These are phyloP conservation scores for Amaranthus hypochondriacus DNA, from an alignment of 148 eudicot species.

Conservation along the genomic window DNA sequence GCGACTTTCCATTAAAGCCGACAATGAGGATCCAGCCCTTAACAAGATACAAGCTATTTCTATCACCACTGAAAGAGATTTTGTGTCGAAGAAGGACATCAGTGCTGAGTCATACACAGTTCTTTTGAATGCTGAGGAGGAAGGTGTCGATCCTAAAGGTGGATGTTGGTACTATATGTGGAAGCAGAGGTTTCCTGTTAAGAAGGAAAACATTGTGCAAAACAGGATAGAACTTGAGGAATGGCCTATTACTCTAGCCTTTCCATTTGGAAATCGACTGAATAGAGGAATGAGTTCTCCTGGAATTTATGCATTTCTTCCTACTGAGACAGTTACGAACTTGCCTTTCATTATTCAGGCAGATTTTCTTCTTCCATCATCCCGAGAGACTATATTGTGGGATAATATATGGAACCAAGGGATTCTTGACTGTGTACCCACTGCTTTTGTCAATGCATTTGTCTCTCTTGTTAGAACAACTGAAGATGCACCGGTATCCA, in stretches of 20 bases:
- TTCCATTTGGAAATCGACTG: slow-evolving; percentile 60
- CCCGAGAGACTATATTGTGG: slow-evolving; percentile 60
- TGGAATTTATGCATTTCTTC: slow-evolving; percentile 65
- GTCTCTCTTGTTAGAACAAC: slow-evolving; percentile 35
- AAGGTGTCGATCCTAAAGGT: slow-evolving; percentile 16
- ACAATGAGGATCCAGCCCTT: slow-evolving; percentile 32
- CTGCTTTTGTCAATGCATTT: slow-evolving; percentile 52
- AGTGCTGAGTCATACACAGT: slow-evolving; percentile 57
- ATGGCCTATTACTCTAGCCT: slow-evolving; percentile 62
- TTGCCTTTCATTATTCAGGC: slow-evolving; percentile 70
- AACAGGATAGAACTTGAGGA: slow-evolving; percentile 57
- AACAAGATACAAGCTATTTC: slow-evolving; percentile 49
- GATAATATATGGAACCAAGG: slow-evolving; percentile 67
- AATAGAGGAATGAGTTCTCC: slow-evolving; percentile 42
- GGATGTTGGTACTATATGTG: slow-evolving; percentile 69
- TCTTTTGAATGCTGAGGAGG: slow-evolving; percentile 44
- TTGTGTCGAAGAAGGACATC: slow-evolving; percentile 35
- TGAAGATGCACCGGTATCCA: slow-evolving; percentile 40
- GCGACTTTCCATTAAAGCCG: slow-evolving; percentile 53
- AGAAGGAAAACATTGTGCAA: slow-evolving; percentile 39
- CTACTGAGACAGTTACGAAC: slow-evolving; percentile 67
- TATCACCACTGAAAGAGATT: slow-evolving; percentile 47
- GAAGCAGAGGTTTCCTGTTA: slow-evolving; percentile 69
- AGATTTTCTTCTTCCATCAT: slow-evolving; percentile 65
- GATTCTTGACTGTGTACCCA: slow-evolving; percentile 57